Evolutionary conservation across 768 basidiomycete species (phyloP), one percentile per base, ranked within the genome.

Genomic region (Agrocybe pediades): DNA sequence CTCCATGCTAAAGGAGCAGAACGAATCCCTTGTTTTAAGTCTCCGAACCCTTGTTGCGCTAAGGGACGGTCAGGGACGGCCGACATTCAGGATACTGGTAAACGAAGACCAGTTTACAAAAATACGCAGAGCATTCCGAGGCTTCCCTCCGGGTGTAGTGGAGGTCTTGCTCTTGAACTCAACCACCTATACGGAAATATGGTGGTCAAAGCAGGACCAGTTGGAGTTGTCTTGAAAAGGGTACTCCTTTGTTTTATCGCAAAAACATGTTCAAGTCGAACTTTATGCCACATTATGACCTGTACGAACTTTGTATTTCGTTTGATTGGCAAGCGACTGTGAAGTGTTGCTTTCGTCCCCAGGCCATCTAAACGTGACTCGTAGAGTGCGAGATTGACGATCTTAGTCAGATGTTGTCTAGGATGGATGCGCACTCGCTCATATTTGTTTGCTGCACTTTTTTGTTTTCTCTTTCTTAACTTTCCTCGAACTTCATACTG

Each of bases 161-260:
- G 41, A 50, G 15, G 40, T 68, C 6, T 46, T 61, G 19, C 46
- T 59, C 16, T 30, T 72, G 40, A 47, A 44, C 23, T 33, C 41
- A 6, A 55, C 53, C 8, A 70, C 67, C 41, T 71, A 70, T 43
- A 36, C 53, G 8, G 71, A 74, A 53, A 63, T 61, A 42, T 71
- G 70, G 67, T 71, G 71, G 70, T 63, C 59, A 3, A 59, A 62
- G 33, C 52, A 21, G 19, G 52, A 57, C 29, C 40, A 44, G 45
- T 25, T 26, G 9, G 19, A 40, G 3, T 1, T 44, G 24, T 41
- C 23, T 36, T 17, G 11, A 36, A 15, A 36, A 36, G 33, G 3
- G 33, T n/a, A 13, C n/a, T 36, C 33, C 33, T 36, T 36, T 36
- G 33, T 36, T 6, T 36, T n/a, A 6, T 30, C 29, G 3, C 33